These are phyloP conservation scores for Termitomyces bulborhizus DNA, from an alignment of 768 basidiomycete genomes.

Conservation along the genomic window DNA sequence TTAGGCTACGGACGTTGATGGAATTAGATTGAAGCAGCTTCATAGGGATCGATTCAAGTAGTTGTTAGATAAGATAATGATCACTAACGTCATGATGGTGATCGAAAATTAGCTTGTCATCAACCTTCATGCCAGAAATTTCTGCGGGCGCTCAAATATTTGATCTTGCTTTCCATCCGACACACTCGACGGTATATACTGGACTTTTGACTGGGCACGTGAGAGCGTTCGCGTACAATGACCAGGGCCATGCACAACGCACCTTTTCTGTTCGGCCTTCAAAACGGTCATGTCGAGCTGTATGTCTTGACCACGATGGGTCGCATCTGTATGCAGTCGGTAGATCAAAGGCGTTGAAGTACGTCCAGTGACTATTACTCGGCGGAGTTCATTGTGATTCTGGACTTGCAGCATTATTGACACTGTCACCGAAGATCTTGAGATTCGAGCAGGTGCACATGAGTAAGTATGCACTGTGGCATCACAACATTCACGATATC, in stretches of 20 bases:
- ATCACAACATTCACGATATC: conserved; percentile 15
- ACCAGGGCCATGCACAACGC: conserved; percentile 51
- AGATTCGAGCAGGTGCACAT: conserved; percentile 49
- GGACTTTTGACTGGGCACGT: conserved; percentile 79
- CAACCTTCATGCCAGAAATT: conserved; percentile 48
- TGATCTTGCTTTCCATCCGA: conserved; percentile 85
- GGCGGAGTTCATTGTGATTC: conserved; percentile 11
- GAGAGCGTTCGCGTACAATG: conserved; percentile 76
- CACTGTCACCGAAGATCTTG: conserved; percentile 47
- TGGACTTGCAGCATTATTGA: conserved; percentile 52
- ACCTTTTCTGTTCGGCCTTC: conserved; percentile 66
- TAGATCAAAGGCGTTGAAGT: conserved; percentile 79
- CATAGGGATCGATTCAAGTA: neutral
- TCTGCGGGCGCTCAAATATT: conserved; percentile 75
- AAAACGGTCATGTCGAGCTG: conserved; percentile 76
- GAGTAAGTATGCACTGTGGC: conserved; percentile 45
- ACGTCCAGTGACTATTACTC: conserved; percentile 23
- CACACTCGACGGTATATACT: conserved; percentile 60
- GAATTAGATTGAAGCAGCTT: conserved; percentile 16
- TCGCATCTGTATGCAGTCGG: conserved; percentile 69
- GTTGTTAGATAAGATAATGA: neutral
- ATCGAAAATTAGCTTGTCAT: neutral
- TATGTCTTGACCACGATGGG: conserved; percentile 66
- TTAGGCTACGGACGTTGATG: conserved; percentile 26
- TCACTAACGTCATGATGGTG: neutral